Base-by-base conservation (phyloP, 2,329 filamentous ascomycete genomes). In the Lachnellula cervina region DNA sequence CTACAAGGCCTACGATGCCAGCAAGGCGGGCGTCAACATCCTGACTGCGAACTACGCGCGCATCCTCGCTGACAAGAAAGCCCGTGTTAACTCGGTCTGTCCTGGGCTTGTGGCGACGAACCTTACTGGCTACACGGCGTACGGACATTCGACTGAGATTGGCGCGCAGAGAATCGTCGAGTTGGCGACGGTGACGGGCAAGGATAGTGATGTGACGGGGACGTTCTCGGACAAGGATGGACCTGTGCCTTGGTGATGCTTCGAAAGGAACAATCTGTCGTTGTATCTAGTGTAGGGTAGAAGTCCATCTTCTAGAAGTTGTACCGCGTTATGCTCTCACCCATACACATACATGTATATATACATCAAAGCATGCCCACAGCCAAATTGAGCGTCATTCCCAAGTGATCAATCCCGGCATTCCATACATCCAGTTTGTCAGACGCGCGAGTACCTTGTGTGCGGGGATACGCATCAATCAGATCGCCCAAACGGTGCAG, bases 21-120 rank as follows among this genome's bases (percentile, higher is more conserved):
- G 62, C 50, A 70, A 70, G 58, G 54, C 66, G 48, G 66, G 65
- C 8, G 19, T 68, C 34, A 67, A 69, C 53, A 64, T 66, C 60
- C 34, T 68, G 42, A 58, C 62, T 9, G 59, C 66, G n/a, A 67
- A 69, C 52, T 65, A 66, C 51, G 63, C 64, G 5, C 59, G 60
- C 4, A 51, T 61, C 3, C 63, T 64, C 17, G 62, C 60, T 16
- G 61, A 67, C 6, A 49, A 59, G 5, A 48, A 48, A 4, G 52
- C 11, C 0, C 17, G 66, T 55, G 54, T 71, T 13, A 69, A 68
- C 52, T 25, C 60, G 7, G 57, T 49, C n/a, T 66, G 62, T 48
- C 67, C 67, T 0, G 66, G 66, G 1, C 56, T 59, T 11, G 62
- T 64, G 40, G 56, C 47, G 14, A 70, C 67, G 8, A 64, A 65